Base-by-base conservation (phyloP, 2,329 filamentous ascomycete species). In the Diaporthe sp. region DNA sequence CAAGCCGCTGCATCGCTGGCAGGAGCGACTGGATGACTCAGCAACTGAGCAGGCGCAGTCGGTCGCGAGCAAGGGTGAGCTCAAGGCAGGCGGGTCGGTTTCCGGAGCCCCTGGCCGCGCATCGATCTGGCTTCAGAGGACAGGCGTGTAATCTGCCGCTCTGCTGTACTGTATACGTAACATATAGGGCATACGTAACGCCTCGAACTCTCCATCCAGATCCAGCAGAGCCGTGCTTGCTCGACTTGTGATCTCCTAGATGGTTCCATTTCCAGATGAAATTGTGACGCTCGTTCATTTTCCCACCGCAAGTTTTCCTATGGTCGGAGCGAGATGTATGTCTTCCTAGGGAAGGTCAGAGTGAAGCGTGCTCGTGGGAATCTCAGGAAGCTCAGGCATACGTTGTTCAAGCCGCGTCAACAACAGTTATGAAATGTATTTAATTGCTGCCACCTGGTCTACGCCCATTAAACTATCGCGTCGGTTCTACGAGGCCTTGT, bases 61-160 rank as follows among this genome's bases (percentile, higher is more conserved):
- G 13, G 25, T n/a, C 44, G n/a, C 8, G 27, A 50, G 42, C 61
- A 66, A 22, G 59, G 25, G 42, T 50, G 10, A 66, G 27, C 61
- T 51, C 44, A 51, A 25, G 44, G 32, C 63, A 39, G 63, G 63
- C 44, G 63, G 63, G 63, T 66, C 63, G 44, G 63, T 66, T 50
- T 51, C 63, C 63, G 63, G 47, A 68, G 32, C 63, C 63, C 63
- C 63, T 68, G 63, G 42, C 59, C 63, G 44, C 42, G 42, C 61
- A 68, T 68, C 44, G n/a, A 68, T 68, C 63, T 68, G 63, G 63
- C 63, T 68, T 68, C 63, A 68, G 32, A 39, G 47, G 51, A 39
- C 32, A 15, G 47, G 47, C 63, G 44, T 37, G 63, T 66, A 37
- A 25, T 42, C 59, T 65, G 27, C 39, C 27, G 27, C 42, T 25